Conservation (phyloP, 2,329 filamentous ascomycete species). For the Neurospora sp. region DNA sequence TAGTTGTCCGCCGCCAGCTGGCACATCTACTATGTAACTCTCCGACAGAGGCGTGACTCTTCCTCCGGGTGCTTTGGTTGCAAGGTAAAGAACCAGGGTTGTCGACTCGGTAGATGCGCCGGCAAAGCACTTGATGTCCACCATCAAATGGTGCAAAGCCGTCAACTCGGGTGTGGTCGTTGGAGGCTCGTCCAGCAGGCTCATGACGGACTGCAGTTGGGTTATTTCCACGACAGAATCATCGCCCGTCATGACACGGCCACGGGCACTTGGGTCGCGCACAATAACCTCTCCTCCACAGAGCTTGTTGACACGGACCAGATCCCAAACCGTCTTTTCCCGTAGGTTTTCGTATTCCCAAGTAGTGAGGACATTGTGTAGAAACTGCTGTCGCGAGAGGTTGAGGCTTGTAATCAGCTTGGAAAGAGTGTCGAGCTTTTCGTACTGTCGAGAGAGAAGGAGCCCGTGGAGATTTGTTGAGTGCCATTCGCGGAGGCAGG, state of each 20-base stretch:
- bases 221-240: slow-evolving; percentile 90
- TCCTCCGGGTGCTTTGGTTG: slow-evolving; percentile 56
- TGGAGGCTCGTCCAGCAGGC: slow-evolving; percentile 76
- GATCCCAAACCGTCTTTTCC: slow-evolving; percentile 88
- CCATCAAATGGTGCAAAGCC: slow-evolving; percentile 67
- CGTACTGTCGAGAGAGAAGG: slow-evolving; percentile 73
- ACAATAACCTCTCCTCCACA: slow-evolving; percentile 92
- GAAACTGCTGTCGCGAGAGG: slow-evolving; percentile 73
- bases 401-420: slow-evolving; percentile 75
- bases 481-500: slow-evolving; percentile 95
- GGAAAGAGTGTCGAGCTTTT: slow-evolving; percentile 69
- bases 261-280: slow-evolving; percentile 71
- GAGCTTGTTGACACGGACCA: slow-evolving; percentile 89
- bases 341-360: slow-evolving; percentile 73
- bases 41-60: slow-evolving; percentile 65
- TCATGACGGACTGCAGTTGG: slow-evolving; percentile 91
- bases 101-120: slow-evolving; percentile 67
- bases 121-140: slow-evolving; percentile 75
- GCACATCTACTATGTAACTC: slow-evolving; percentile 68
- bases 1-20: slow-evolving; percentile 62
- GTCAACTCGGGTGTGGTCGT: slow-evolving; percentile 55
- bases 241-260: slow-evolving; percentile 78
- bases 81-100: slow-evolving; percentile 68
- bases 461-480: slow-evolving; percentile 93
- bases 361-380: slow-evolving; percentile 86